Conservation (phyloP, 371 early-diverging fungal genomes). For the Mucor plumbeus region DNA sequence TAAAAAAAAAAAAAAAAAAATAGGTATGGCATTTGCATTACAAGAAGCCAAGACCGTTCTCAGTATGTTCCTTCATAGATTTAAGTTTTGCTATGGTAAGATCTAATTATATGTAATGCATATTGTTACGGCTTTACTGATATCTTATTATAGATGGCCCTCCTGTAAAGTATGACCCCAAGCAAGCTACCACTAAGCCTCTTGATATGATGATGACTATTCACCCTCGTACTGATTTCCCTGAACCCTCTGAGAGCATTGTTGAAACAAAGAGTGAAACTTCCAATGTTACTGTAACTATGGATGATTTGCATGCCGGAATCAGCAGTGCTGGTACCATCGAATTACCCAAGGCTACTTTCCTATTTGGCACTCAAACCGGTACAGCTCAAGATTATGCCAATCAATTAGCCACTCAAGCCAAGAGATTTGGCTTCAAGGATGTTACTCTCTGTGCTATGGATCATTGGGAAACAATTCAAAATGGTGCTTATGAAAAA, state of each 20-base stretch:
- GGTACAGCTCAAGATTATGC: slow-evolving; percentile 62
- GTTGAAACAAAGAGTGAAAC: slow-evolving; percentile 3
- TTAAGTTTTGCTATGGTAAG: slow-evolving; percentile 39
- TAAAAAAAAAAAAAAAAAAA: too few relatives aligned
- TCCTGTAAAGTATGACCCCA: slow-evolving; percentile 30
- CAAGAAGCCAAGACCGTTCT: slow-evolving; percentile 62
- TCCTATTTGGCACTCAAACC: slow-evolving; percentile 61
- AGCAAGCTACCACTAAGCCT: slow-evolving; percentile 42
- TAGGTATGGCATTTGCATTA: slow-evolving; percentile 45
- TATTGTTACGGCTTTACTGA: not conserved
- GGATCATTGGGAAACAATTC: slow-evolving; percentile 50
- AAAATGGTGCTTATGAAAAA: slow-evolving; percentile 28
- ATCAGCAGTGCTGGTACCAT: not conserved
- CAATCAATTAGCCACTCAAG: slow-evolving; percentile 41
- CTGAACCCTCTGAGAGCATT: slow-evolving; percentile 13
- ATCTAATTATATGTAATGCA: not conserved
- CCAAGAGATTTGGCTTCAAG: slow-evolving; percentile 51
- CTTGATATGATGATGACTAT: slow-evolving; percentile 38
- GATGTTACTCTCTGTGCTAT: slow-evolving; percentile 34
- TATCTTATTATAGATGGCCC: slow-evolving; percentile 33
- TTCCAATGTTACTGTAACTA: not conserved
- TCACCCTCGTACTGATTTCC: slow-evolving; percentile 42
- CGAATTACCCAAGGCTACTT: slow-evolving; percentile 42
- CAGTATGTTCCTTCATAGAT: slow-evolving; percentile 49
- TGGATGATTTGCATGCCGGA: not conserved